Evolutionary conservation across 495 filamentous ascomycete genomes (phyloP).

Genomic region (Penicillium turbatum): DNA sequence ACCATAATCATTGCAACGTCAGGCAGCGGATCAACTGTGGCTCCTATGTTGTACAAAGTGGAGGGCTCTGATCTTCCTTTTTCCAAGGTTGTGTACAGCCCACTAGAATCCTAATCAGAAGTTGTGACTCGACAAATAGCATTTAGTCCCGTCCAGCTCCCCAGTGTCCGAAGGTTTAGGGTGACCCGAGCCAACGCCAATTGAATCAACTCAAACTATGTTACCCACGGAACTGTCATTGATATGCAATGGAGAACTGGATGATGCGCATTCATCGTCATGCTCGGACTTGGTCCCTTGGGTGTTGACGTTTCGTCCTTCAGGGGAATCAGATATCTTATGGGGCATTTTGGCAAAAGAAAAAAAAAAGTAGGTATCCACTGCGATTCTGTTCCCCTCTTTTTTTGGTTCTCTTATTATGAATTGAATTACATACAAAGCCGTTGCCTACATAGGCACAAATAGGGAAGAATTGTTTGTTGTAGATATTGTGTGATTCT

Average conservation of each 20-base stretch:
- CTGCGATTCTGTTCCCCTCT: background rate
- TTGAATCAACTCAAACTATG: background rate
- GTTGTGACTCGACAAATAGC: background rate
- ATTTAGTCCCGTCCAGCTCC: background rate
- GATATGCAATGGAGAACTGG: background rate
- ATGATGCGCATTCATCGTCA: slow-evolving; percentile 11
- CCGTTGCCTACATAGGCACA: background rate
- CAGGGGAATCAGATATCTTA: slow-evolving; percentile 8
- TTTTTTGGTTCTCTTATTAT: background rate
- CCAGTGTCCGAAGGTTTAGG: too few species aligned
- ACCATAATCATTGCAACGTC: slow-evolving; percentile 11
- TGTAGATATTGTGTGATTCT: too few species aligned
- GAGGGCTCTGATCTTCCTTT: slow-evolving; percentile 15
- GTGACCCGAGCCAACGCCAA: slow-evolving; percentile 4
- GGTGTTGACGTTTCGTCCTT: slow-evolving; percentile 2
- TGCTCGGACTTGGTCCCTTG: slow-evolving; percentile 2
- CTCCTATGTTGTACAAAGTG: slow-evolving; percentile 20
- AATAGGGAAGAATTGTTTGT: too few species aligned
- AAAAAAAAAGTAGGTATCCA: background rate
- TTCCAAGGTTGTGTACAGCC: slow-evolving; percentile 5
- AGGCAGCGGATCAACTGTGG: slow-evolving; percentile 35
- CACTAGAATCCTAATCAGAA: background rate
- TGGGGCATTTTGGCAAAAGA: too few species aligned
- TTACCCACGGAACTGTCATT: slow-evolving; percentile 1
- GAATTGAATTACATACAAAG: background rate